Base-by-base conservation (phyloP, 371 early-diverging fungal genomes). In the Mortierella polycephala region DNA sequence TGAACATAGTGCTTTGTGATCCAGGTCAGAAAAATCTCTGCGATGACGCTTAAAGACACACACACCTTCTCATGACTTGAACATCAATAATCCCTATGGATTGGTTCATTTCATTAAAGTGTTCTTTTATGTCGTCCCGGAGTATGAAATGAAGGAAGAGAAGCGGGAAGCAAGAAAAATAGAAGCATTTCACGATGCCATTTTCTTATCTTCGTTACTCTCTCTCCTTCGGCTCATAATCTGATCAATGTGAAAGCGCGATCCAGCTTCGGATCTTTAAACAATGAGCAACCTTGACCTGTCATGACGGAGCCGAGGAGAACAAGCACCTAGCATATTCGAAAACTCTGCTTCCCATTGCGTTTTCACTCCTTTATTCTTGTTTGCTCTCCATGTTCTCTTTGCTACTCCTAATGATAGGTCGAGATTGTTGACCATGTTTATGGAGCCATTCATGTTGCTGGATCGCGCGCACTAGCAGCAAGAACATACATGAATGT, bases 1-100 rank as follows among this genome's bases (percentile, higher is more conserved):
- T 70, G 62, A 62, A 58, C 66, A 10, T 18, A 18, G 51, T 60
- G 62, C 69, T 75, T 75, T 64, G 57, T 69, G 65, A 69, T 69
- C 75, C 65, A 55, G 53, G 37, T 62, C 74, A 53, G 53, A 64
- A 60, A 18, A 18, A 18, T 51, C 51, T 51, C 51, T 18, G 51
- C 20, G 51, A 51, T 7, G 51, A 51, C 51, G 51, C 51, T 51
- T 51, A 51, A 51, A 51, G 51, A 51, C 51, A 13, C n/a, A 16
- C 7, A 18, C 9, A 5, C 20, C 18, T 51, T 18, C 51, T 51
- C 51, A 47, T 47, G 51, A 51, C 51, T 51, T 51, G 51, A 51
- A 18, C 18, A 18, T 16, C 18, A 18, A 51, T 18, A 8, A 9
- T 16, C 10, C 20, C 18, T 6, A 16, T 51, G 16, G 51, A 51